Conservation (phyloP, 768 basidiomycete genomes). For the Boletales sp. region DNA sequence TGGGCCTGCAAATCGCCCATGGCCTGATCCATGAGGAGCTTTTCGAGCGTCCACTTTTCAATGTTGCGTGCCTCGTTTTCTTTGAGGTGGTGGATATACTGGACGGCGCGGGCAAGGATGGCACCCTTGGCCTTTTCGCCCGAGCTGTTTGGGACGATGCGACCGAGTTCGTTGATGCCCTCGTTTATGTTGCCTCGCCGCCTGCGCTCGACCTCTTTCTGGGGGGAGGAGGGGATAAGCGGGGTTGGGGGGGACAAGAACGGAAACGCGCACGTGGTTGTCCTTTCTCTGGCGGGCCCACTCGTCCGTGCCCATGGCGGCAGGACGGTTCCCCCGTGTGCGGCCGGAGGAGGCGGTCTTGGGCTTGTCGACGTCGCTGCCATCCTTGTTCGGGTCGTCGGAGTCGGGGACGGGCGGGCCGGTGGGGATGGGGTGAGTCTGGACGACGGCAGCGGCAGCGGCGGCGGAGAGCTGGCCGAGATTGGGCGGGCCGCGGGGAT, state of each 20-base stretch:
- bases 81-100: constrained; percentile 89
- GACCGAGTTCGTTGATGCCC: constrained; percentile 88
- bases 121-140: constrained; percentile 90
- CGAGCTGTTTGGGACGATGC: constrained; percentile 82
- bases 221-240: constrained; percentile 8
- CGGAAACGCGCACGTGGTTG: constrained; percentile 57
- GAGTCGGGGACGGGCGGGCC: constrained; percentile 12
- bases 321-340: constrained; percentile 49
- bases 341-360: constrained; percentile 35
- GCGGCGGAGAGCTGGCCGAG: constrained; percentile 53
- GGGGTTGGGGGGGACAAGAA: background rate
- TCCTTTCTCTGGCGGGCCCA: constrained; percentile 80
- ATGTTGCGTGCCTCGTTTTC: constrained; percentile 89
- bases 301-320: constrained; percentile 70
- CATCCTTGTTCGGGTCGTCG: constrained; percentile 26
- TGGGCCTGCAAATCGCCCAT: constrained; percentile 85
- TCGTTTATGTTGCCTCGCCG: constrained; percentile 95
- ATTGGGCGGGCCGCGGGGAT: constrained; percentile 64
- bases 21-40: constrained; percentile 87
- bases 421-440: constrained; percentile 28
- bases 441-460: constrained; percentile 44
- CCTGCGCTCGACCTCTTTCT: constrained; percentile 98
- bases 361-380: constrained; percentile 25
- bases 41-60: constrained; percentile 92
- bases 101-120: constrained; percentile 82